These are phyloP conservation scores for Tothia fuscella DNA, from an alignment of 2,329 filamentous ascomycete species.

Conservation along the genomic window DNA sequence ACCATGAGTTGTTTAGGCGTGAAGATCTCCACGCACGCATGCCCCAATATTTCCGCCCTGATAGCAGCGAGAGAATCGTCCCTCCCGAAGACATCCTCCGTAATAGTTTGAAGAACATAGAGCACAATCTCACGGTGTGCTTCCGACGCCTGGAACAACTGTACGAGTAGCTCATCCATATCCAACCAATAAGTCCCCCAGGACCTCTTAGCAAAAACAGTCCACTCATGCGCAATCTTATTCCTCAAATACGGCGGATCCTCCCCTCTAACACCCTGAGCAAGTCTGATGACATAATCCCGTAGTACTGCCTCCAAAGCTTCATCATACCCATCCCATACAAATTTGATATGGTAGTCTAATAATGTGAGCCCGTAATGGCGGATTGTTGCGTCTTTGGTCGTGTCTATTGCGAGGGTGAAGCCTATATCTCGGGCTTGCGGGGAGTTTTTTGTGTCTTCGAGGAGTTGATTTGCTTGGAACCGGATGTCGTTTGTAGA, in stretches of 20 bases:
- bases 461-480: constrained; percentile 75
- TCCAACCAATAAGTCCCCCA: constrained; percentile 92
- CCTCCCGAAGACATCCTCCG: constrained; percentile 84
- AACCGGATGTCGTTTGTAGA: constrained; percentile 72
- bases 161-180: constrained; percentile 76
- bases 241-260: constrained; percentile 80
- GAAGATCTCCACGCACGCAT: constrained; percentile 87
- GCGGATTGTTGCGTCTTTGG: constrained; percentile 69
- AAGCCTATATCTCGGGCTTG: constrained; percentile 80
- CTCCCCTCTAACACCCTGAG: constrained; percentile 53
- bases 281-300: constrained; percentile 67
- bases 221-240: constrained; percentile 91
- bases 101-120: constrained; percentile 77
- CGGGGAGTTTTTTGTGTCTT: constrained; percentile 65
- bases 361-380: constrained; percentile 90
- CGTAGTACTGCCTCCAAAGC: constrained; percentile 59
- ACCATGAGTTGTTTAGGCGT: constrained; percentile 64
- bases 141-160: constrained; percentile 55
- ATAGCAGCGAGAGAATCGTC: constrained; percentile 80
- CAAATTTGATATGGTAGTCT: constrained; percentile 78
- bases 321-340: constrained; percentile 60
- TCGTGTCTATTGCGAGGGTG: constrained; percentile 61
- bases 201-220: constrained; percentile 81
- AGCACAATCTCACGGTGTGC: constrained; percentile 78
- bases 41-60: constrained; percentile 72